Conservation (phyloP, 768 basidiomycete species). For the Pleurotus pulmonarius region DNA sequence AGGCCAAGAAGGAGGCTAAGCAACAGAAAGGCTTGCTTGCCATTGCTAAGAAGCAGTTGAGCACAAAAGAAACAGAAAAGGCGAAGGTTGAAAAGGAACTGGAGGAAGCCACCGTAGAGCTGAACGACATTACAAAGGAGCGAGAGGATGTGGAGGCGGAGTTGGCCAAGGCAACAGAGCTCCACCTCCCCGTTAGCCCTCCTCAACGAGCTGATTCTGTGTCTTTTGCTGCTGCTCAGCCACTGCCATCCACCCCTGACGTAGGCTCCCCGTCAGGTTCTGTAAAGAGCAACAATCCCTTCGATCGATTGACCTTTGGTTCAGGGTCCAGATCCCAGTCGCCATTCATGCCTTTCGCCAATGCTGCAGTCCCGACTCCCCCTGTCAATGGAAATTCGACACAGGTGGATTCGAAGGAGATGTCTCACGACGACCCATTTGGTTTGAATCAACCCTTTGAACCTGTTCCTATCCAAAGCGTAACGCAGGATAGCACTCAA, state of each 20-base stretch:
- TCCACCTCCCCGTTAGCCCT: conserved; percentile 7
- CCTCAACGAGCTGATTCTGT: conserved; percentile 40
- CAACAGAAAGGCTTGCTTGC: conserved; percentile 95
- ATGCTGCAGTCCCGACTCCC: conserved; percentile 31
- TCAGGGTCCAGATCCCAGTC: conserved; percentile 53
- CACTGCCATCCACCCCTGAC: conserved; percentile 71
- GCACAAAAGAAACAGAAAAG: conserved; percentile 75
- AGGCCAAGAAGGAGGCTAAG: conserved; percentile 87
- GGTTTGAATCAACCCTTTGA: conserved; percentile 38
- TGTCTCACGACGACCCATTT: conserved; percentile 43
- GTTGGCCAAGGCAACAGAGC: conserved; percentile 29
- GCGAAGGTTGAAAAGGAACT: conserved; percentile 70
- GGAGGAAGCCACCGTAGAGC: conserved; percentile 58
- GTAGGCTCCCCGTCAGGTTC: conserved; percentile 46
- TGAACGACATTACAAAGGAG: conserved; percentile 49
- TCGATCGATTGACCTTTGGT: conserved; percentile 64
- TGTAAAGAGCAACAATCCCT: conserved; percentile 86
- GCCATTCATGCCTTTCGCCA: conserved; percentile 53
- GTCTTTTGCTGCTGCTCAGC: conserved; percentile 62
- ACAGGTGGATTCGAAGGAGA: conserved; percentile 3
- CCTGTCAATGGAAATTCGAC: conserved; percentile 22
- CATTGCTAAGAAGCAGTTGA: conserved; percentile 92
- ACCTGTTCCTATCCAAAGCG: conserved; percentile 6
- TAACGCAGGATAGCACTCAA: conserved; percentile 17
- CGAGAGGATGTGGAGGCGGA: conserved; percentile 52